Evolutionary conservation across 2,329 filamentous ascomycete genomes (phyloP), one percentile per base, ranked within the genome.

Genomic region (Lecanosticta acicola): DNA sequence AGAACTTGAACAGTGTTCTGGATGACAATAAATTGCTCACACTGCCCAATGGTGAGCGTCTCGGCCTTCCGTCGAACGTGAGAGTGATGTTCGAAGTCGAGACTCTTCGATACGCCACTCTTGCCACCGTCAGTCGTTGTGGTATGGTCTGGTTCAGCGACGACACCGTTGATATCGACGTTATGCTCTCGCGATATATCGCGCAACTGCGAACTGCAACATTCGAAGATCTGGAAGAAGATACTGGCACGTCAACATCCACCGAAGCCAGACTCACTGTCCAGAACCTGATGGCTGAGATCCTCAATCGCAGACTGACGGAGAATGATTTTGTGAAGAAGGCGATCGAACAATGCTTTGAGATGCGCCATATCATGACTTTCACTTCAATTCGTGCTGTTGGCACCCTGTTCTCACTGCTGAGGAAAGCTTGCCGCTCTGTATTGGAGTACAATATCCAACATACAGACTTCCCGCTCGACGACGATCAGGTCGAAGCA

Each of bases 141-240:
- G 93, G 93, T 77, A 99, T 99, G 93, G 94, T 99, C 11, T 99
- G 93, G 93, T 98, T 97, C 71, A 98, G 89, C 64, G 91, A 96
- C 60, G 94, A 98, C 63, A 97, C 90, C 20, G 91, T 99, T 33
- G 91, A 88, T 24, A 80, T 91, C 1, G 79, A 79, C 55, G 95
- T 98, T 85, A 86, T 97, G 81, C 84, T 97, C 33, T 76, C 81
- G 52, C 87, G 97, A 68, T 96, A 98, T 61, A 79, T 98, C 42
- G 81, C 93, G 50, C 82, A 84, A 38, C 79, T 98, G 32, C 83
- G 84, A 57, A 85, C 81, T 2, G 83, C 87, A 46, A 81, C 87
- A 0, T 96, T 98, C 59, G 93, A 98, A 60, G 93, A 98, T 59
- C 74, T 98, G 26, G 93, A 98, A 58, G 94, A 98, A 65, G 93